Evolutionary conservation across 2,329 filamentous ascomycete species (phyloP), one percentile per base, ranked within the genome.

Genomic region (Colletotrichum sp.): DNA sequence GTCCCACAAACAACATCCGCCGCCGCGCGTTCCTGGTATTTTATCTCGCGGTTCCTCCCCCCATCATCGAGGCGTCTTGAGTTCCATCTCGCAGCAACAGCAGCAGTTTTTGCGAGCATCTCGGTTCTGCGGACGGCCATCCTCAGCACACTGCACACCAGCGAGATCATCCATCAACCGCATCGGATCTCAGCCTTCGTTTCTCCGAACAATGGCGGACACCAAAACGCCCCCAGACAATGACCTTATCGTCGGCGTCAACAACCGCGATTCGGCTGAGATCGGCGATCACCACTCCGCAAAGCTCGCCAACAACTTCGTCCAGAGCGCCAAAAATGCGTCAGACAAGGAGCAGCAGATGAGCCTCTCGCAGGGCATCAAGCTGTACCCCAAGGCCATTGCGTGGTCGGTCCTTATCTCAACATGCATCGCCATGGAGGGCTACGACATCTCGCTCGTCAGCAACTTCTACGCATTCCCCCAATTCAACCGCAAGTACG

Each of bases 361-460:
- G 93, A 94, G 90, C 63, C 87, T 98, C 74, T 82, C 90, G 82
- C 92, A 98, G 86, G 95, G 95, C 77, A 89, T 98, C 83, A 92
- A 89, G 81, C 89, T 97, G 30, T 98, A 98, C 82, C 95, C 95
- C 74, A 96, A 98, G 87, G 96, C 96, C 26, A 93, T 98, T 72
- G 90, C 87, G 26, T 98, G 95, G 95, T 95, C 93, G 80, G 81
- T 98, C 67, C 87, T 98, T 75, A 96, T 98, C 84, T 96, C 94
- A n/a, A 96, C 95, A 0, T 96, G 94, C 82, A 97, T 98, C 81
- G 92, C 92, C 80, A 98, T 98, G 96, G 95, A 98, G 84, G 95
- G 95, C 39, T 98, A 96, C 86, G 95, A 98, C 82, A 89, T 97
- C 74, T 93, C 92, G 80, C 87, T 98, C 69, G 92, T 97, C 80